These are phyloP conservation scores for Coniochaeta hoffmannii DNA, from an alignment of 2,329 filamentous ascomycete species.

Conservation along the genomic window DNA sequence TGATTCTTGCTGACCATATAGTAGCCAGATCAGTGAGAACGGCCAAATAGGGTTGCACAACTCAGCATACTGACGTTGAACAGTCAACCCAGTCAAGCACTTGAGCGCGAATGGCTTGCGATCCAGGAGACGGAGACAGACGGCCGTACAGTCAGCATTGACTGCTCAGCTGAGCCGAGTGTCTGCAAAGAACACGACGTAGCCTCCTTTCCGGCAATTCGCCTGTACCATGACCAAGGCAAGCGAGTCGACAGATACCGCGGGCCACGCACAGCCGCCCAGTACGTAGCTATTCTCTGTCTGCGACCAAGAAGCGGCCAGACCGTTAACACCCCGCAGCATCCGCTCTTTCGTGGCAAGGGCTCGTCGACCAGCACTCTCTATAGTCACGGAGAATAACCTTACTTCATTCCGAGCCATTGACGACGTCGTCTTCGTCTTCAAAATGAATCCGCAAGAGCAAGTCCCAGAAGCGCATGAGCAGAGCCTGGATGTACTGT, in stretches of 20 bases:
- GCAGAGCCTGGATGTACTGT: too few relatives aligned
- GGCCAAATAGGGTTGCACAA: slow-evolving; percentile 6
- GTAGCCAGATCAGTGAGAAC: slow-evolving; percentile 11
- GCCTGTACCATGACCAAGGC: slow-evolving; percentile 27
- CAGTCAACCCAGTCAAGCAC: slow-evolving; percentile 22
- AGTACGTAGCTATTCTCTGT: slow-evolving; percentile 19
- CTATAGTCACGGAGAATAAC: slow-evolving; percentile 18
- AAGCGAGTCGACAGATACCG: slow-evolving; percentile 30
- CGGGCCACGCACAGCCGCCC: slow-evolving; percentile 29
- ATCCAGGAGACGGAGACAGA: slow-evolving; percentile 14
- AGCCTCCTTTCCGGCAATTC: slow-evolving; percentile 37
- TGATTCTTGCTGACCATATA: not conserved
- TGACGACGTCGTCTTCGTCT: slow-evolving; percentile 36
- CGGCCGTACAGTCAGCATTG: slow-evolving; percentile 25
- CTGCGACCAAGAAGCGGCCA: not conserved
- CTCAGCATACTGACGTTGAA: slow-evolving; percentile 8
- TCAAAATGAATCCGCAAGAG: too few relatives aligned
- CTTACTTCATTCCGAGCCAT: slow-evolving; percentile 23
- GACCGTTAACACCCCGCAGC: slow-evolving; percentile 8
- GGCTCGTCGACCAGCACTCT: slow-evolving; percentile 18
- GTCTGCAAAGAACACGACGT: slow-evolving; percentile 34
- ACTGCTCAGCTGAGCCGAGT: slow-evolving; percentile 27
- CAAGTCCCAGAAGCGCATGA: too few relatives aligned
- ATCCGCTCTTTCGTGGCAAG: slow-evolving; percentile 22
- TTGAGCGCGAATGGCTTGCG: slow-evolving; percentile 28